Conservation (phyloP, 2,329 filamentous ascomycete genomes). For the Trichoderma semiorbis region DNA sequence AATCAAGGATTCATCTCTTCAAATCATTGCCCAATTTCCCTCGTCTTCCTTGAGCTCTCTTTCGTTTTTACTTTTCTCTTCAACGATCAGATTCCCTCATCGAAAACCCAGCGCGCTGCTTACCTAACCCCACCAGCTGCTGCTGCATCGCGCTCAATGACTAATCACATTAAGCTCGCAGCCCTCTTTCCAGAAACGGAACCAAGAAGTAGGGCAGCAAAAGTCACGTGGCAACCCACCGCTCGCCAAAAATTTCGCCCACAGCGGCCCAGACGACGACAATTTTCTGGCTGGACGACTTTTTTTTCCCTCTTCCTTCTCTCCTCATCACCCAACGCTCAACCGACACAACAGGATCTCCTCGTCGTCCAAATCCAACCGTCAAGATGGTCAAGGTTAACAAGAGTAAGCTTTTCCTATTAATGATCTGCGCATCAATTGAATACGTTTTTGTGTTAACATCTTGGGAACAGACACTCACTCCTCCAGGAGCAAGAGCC, state of each 20-base stretch:
- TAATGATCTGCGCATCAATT: background rate
- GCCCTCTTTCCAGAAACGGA: background rate
- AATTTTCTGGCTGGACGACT: slow-evolving; percentile 13
- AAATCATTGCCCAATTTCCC: background rate
- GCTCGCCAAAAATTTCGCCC: slow-evolving; percentile 31
- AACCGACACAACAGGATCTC: slow-evolving; percentile 18
- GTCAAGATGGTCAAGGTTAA: slow-evolving; percentile 70
- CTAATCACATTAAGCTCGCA: background rate
- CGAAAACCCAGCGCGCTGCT: background rate
- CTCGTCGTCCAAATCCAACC: slow-evolving; percentile 25
- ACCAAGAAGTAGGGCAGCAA: background rate
- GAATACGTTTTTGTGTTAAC: background rate
- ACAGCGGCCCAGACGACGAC: slow-evolving; percentile 25
- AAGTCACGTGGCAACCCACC: background rate
- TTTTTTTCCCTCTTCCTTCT: background rate
- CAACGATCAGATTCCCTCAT: background rate
- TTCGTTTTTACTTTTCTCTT: background rate
- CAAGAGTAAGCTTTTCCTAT: slow-evolving; percentile 44
- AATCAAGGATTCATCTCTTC: background rate
- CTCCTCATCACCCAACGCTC: slow-evolving; percentile 30
- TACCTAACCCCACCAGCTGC: background rate
- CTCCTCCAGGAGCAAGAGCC: slow-evolving; percentile 95
- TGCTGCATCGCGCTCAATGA: background rate
- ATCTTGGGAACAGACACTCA: slow-evolving; percentile 46
- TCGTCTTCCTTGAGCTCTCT: background rate